Base-by-base conservation (phyloP, 306 rosid genomes). In the Oxytropis ochrocephala region DNA sequence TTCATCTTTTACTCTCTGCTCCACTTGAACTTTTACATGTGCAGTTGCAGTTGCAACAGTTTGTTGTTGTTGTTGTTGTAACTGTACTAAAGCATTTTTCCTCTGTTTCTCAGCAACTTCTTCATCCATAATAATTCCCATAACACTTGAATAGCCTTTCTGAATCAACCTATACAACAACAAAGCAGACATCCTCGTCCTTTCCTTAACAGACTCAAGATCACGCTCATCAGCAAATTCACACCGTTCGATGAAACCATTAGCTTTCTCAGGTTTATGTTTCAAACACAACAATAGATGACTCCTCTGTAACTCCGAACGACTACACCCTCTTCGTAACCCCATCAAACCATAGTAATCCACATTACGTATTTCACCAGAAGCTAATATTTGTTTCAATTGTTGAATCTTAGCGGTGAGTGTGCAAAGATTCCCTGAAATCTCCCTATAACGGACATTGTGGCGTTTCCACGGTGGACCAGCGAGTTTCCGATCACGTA, bases 401-500 rank as follows among this genome's bases (percentile, higher is more conserved):
- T 68, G 82, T 48, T 88, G 88, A 59, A 83, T 91, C 60, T 84
- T 94, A 0, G 79, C 61, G 0, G 88, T 59, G 5, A 94, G 80
- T 0, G 86, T 75, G 30, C 96, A 94, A 10, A 94, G 82, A 55
- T 79, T 94, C 18, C 96, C 89, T 0, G 97, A 95, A 66, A 91
- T 91, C 74, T 87, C 97, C 11, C 78, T 24, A 78, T 91, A 84
- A 11, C 96, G 66, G 1, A 87, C 84, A 4, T 84, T 81, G 62
- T 84, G 96, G 7, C 89, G 82, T 82, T 89, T 91, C 97, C 99
- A 94, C 0, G 82, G 73, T 0, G 96, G 96, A 13, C 99, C 97
- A 0, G 92, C 92, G 29, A 94, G 95, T 62, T 89, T 91, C 2
- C 91, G 78, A 39, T 94, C 97, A 2, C 97, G 81, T n/a, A 91